Conservation (phyloP, 768 basidiomycete genomes). For the Suillus alpinus region DNA sequence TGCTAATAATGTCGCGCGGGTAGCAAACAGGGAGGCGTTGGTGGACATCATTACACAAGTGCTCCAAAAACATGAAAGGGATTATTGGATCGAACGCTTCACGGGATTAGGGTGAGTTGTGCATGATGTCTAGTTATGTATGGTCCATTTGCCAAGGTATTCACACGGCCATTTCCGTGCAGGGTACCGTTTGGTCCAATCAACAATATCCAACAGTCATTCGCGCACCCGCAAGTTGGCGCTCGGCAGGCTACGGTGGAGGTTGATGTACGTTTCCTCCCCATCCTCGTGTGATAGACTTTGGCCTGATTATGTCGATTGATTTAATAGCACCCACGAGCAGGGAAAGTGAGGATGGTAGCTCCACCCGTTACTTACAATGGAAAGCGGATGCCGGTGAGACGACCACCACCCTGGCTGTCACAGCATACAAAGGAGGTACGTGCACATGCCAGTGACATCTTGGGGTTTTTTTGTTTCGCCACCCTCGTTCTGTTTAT, state of each 20-base stretch:
- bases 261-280: conserved; percentile 62
- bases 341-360: conserved; percentile 75
- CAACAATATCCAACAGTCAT: conserved; percentile 87
- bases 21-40: conserved; percentile 70
- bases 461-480: background rate
- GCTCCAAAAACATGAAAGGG: conserved; percentile 55
- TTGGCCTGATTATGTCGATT: conserved; percentile 7
- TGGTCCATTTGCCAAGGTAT: conserved; percentile 3
- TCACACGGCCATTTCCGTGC: conserved; percentile 11
- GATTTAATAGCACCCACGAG: conserved; percentile 59
- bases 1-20: conserved; percentile 70
- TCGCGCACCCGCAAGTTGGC: conserved; percentile 81
- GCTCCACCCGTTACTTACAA: conserved; percentile 82
- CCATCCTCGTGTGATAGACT: conserved; percentile 26
- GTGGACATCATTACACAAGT: conserved; percentile 62
- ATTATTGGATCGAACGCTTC: conserved; percentile 74
- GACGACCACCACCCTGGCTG: conserved; percentile 80
- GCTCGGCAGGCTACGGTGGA: conserved; percentile 76
- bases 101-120: conserved; percentile 72
- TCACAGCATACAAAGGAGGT: conserved; percentile 84
- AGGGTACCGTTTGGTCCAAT: conserved; percentile 89
- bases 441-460: conserved; percentile 10
- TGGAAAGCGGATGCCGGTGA: conserved; percentile 71
- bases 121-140: conserved; percentile 5
- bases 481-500: background rate